Percentiles rank a stretch among this genome's conserved stretches.
phyloP scores from a whole-genome alignment of 139 green algal species.

The Micromonas commoda region DNA sequence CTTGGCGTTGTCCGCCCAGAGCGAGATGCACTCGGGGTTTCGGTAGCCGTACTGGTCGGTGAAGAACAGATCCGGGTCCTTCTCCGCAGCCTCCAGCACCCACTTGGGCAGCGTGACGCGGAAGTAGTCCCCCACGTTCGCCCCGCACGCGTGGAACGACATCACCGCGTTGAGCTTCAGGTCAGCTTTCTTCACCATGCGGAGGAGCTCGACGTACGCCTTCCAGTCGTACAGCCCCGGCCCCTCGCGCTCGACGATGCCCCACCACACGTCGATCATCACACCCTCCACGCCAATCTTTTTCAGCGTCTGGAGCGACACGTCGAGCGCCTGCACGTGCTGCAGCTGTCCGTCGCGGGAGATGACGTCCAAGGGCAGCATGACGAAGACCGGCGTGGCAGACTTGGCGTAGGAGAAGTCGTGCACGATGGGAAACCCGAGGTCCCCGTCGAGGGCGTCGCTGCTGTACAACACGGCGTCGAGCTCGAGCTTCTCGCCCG shows the following conservation, averaged over 20 bases:
- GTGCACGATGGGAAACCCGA: neutral
- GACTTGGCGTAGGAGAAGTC: neutral
- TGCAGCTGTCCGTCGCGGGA: constrained; percentile 34
- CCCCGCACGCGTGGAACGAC: constrained; percentile 53
- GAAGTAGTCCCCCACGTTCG: constrained; percentile 49
- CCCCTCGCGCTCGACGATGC: constrained; percentile 77
- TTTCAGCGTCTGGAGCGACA: constrained; percentile 38
- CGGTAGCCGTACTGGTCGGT: constrained; percentile 76
- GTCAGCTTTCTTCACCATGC: constrained; percentile 65
- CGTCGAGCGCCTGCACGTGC: constrained; percentile 33
- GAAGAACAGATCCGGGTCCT: constrained; percentile 91
- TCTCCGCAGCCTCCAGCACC: constrained; percentile 80
- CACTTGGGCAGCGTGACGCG: constrained; percentile 85
- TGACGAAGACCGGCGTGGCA: constrained; percentile 83
- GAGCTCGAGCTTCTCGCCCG: neutral
- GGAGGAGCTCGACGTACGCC: constrained; percentile 44
- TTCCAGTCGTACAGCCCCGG: constrained; percentile 44
- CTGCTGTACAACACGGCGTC: neutral
- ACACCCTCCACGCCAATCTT: constrained; percentile 46
- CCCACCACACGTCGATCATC: constrained; percentile 60
- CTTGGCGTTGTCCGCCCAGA: constrained; percentile 78
- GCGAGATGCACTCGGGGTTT: constrained; percentile 88
- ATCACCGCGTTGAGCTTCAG: constrained; percentile 59
- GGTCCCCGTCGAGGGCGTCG: neutral
- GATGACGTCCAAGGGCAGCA: constrained; percentile 97